phyloP scores from a whole-genome alignment of 2,329 filamentous ascomycete species.

The Sclerotinia spermophila region DNA sequence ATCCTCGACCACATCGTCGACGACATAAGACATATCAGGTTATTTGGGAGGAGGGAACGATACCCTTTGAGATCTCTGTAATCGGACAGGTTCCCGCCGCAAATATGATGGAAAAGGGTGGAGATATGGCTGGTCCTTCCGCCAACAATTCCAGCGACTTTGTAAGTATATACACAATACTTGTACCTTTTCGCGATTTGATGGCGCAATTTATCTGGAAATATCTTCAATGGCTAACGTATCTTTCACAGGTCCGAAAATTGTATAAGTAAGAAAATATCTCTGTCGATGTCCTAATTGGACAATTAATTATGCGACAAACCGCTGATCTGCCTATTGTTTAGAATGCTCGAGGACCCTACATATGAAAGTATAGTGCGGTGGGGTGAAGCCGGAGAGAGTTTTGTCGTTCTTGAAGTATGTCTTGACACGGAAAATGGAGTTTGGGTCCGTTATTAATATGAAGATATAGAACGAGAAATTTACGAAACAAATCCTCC shows the following conservation, averaged over 20 bases:
- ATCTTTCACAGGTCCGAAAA: conserved; percentile 74
- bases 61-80: conserved; percentile 1
- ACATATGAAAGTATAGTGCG: conserved; percentile 88
- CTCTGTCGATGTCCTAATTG: not conserved
- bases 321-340: conserved; percentile 24
- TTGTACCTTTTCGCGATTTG: not conserved
- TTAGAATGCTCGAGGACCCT: conserved; percentile 92
- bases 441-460: conserved; percentile 15
- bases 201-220: not conserved
- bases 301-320: conserved; percentile 35
- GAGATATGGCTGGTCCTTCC: conserved; percentile 34
- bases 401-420: conserved; percentile 96
- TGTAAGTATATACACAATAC: conserved; percentile 55
- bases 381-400: conserved; percentile 93
- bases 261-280: conserved; percentile 77
- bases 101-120: conserved; percentile 35
- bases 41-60: not conserved
- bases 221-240: conserved; percentile 23
- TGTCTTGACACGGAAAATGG: conserved; percentile 28
- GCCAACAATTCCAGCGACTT: conserved; percentile 92
- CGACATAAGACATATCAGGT: conserved; percentile 3
- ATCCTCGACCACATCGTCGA: not conserved
- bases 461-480: conserved; percentile 73
- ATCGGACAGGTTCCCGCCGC: conserved; percentile 1
- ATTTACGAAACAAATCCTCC: conserved; percentile 94